Evolutionary conservation across 805 yeast genomes (phyloP), one percentile per base, ranked within the genome.

Genomic region (Pichia nakasei): DNA sequence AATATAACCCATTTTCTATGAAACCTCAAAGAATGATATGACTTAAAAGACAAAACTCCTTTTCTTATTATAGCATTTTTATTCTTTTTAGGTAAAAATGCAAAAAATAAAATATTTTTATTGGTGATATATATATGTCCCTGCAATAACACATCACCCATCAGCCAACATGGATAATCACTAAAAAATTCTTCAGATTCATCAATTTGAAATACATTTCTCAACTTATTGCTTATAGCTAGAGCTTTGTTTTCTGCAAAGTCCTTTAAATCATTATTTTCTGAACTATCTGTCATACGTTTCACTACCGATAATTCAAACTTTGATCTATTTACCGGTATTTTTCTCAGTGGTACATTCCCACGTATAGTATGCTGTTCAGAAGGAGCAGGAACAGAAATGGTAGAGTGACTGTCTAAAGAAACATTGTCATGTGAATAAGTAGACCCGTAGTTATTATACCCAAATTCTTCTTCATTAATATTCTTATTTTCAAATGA

Each of bases 41-140:
- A 58, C 42, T 63, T 70, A 37, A 76, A 63, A 5, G 73, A 62
- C 33, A 83, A 55, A 4, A 73, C 65, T 0, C 86, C 85, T 4
- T 76, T 59, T 49, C 69, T 63, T 18, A 75, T 56, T 3, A 70
- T 57, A 4, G 67, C 63, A 3, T 72, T 70, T 19, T 67, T 61
- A 22, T 56, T 63, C 22, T 39, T 35, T 35, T 74, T 73, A 0
- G 97, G 96, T 9, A 91, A 60, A 52, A 77, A 79, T 0, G 96
- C 93, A 64, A 82, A 82, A 57, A 85, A 91, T 37, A 86, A 63
- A 6, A 89, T 57, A 48, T 76, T 75, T 15, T 71, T 65, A 36
- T 68, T 61, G 1, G 97, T 88, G 22, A 91, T 60, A 52, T 83
- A 83, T 17, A 88, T 60, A 53, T 84, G 89, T 3, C 97, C 97